Conservation (phyloP, 2,329 filamentous ascomycete genomes). For the Dactylellina cionopaga region DNA sequence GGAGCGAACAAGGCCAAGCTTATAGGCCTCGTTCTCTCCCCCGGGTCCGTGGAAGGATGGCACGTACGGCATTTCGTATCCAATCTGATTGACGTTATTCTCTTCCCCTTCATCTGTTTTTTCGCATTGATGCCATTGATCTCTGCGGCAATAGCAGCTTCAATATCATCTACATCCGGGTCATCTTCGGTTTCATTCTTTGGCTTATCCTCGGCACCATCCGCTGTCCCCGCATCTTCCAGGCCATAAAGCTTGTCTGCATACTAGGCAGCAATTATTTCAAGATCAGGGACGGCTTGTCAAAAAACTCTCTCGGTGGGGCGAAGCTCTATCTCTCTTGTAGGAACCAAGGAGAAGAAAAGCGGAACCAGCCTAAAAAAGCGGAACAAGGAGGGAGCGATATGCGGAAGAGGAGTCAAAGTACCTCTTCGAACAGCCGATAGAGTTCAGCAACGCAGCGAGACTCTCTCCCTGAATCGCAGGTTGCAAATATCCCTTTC, state of each 20-base stretch:
- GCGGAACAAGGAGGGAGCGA: neutral
- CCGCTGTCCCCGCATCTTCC: conserved; percentile 58
- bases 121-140: conserved; percentile 70
- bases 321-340: conserved; percentile 11
- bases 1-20: neutral
- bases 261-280: conserved; percentile 51
- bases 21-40: conserved; percentile 35
- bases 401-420: conserved; percentile 13
- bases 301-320: conserved; percentile 22
- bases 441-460: conserved; percentile 57
- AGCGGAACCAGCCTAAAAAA: conserved; percentile 15
- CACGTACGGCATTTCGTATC: conserved; percentile 66
- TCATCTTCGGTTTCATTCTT: conserved; percentile 50
- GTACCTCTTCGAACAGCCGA: conserved; percentile 56
- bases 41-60: conserved; percentile 28
- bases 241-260: conserved; percentile 52
- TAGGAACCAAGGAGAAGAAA: conserved; percentile 35
- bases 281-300: conserved; percentile 36
- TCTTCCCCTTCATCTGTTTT: conserved; percentile 63
- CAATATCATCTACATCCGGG: conserved; percentile 70
- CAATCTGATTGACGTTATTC: conserved; percentile 67
- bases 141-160: conserved; percentile 76
- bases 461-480: conserved; percentile 55
- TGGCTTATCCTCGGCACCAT: conserved; percentile 62
- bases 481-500: conserved; percentile 57